Evolutionary conservation across 1,284 basidiomycete genomes (phyloP), one percentile per base, ranked within the genome.

Genomic region (Melampsora abietis-canadensis): DNA sequence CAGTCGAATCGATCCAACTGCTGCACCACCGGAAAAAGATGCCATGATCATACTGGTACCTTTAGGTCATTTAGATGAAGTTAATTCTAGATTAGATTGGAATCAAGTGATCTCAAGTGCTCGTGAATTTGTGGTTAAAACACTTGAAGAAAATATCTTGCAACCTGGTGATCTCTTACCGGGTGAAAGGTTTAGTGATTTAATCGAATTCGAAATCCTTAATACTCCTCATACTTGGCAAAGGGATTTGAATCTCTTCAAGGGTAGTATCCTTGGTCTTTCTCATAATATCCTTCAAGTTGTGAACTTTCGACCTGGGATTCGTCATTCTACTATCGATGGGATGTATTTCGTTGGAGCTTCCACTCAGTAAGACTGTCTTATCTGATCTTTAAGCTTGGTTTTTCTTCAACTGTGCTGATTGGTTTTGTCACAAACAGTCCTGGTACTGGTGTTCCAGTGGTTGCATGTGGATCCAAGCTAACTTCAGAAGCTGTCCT

Each of bases 41-140:
- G 79, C 82, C 10, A 77, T 83, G 12, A 82, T 83, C 21, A 79
- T 83, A 24, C 79, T 83, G 14, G 82, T 83, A 0, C 83, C 83
- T 0, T 81, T 82, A 60, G 82, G 83, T 1, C 82, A 82, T 61
- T 76, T 81, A n/a, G 62, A 74, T 46, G 70, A 62, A 14, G 46
- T 17, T 24, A 74, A 74, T 47, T 31, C 47, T 31, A 46, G 34
- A 19, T 60, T 78, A 60, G 78, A 80, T 72, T 80, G 79, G 78
- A 64, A 79, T 47, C 54, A 73, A 48, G 78, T 80, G 59, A 77
- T 80, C 37, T 62, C 74, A 14, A 74, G 76, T 31, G 79, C 80
- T 3, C 78, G 79, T 37, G 46, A 76, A 51, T 78, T 78, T 65
- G 76, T 80, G 62, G 66, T 80, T 21, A 64, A 63, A 31, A 78